A percentile compares a stretch with the other conserved stretches of the same genome.
Evolutionary conservation across 139 green algal genomes (phyloP).

Genomic region (Chlamydomonas applanata): DNA sequence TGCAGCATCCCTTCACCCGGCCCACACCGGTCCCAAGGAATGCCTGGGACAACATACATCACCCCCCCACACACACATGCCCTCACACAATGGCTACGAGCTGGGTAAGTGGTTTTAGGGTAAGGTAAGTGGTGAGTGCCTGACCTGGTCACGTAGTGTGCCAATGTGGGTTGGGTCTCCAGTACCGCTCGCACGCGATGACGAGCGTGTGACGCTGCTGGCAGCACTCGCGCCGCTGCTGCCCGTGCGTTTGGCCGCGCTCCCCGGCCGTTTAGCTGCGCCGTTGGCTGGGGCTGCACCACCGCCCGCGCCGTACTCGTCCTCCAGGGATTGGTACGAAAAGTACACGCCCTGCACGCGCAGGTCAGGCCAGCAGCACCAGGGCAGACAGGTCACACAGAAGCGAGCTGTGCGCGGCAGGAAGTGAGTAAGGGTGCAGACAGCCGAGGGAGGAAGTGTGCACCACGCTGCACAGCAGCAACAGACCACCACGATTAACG

Average conservation of each 20-base stretch:
- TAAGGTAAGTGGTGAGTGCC: neutral
- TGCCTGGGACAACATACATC: no score
- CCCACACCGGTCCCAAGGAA: no score
- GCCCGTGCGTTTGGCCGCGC: slow-evolving; percentile 8
- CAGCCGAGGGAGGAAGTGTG: no score
- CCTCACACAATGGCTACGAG: no score
- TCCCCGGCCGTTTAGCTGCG: slow-evolving; percentile 1
- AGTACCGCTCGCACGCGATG: neutral
- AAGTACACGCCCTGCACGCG: slow-evolving; percentile 36
- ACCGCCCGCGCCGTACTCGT: slow-evolving; percentile 13
- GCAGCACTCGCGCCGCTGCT: neutral
- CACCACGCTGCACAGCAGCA: no score
- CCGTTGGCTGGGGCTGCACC: neutral
- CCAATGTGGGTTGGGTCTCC: slow-evolving; percentile 46
- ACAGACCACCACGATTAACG: no score
- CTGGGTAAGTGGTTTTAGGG: no score
- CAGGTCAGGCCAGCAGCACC: neutral
- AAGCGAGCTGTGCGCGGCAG: no score
- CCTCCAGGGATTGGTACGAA: slow-evolving; percentile 28
- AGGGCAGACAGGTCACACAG: no score
- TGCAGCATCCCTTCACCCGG: no score
- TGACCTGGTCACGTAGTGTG: slow-evolving; percentile 35
- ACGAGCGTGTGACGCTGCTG: neutral
- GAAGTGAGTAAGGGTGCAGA: no score
- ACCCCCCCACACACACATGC: no score